Percentiles rank a stretch among this genome's conserved stretches.
These are phyloP conservation scores for Podospora bellae-mahoneyi DNA, from an alignment of 495 filamentous ascomycete species.

Conservation along the genomic window DNA sequence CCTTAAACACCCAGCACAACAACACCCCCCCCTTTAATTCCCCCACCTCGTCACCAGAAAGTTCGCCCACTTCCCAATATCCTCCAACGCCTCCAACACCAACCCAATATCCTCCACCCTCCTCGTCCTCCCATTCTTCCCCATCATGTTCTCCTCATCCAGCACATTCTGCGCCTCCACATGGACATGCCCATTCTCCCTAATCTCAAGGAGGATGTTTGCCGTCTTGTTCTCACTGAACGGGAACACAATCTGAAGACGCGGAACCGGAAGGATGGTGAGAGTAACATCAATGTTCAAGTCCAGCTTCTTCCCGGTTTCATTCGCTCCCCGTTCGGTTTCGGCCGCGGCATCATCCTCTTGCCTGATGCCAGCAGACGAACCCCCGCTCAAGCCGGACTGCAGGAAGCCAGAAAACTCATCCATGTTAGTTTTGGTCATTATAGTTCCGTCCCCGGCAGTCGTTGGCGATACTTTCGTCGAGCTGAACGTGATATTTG, in stretches of 20 bases:
- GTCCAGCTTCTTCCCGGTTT: neutral
- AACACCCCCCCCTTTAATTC: neutral
- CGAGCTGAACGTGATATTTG: neutral
- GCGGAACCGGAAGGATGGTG: constrained; percentile 43
- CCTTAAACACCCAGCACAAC: too few species aligned
- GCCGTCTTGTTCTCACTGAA: constrained; percentile 38
- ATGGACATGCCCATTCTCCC: constrained; percentile 57
- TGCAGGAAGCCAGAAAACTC: neutral
- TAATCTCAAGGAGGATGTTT: constrained; percentile 55
- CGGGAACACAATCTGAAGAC: constrained; percentile 50
- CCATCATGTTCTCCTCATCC: constrained; percentile 24
- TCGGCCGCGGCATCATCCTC: neutral
- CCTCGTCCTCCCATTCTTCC: constrained; percentile 24
- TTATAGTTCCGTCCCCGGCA: constrained; percentile 23
- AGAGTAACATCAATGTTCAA: constrained; percentile 50
- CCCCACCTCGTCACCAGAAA: constrained; percentile 41
- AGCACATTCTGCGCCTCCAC: constrained; percentile 44
- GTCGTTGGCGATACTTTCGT: neutral
- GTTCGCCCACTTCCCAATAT: constrained; percentile 60
- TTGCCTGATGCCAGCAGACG: neutral
- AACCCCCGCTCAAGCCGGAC: neutral
- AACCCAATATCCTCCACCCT: constrained; percentile 33
- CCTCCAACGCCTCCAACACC: constrained; percentile 40
- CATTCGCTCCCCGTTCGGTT: neutral
- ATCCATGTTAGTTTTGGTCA: constrained; percentile 10